A percentile compares a stretch with the other conserved stretches of the same genome.
These are phyloP conservation scores for Diplotaxis tenuifolia DNA, from an alignment of 345 rosid species.

Conservation along the genomic window DNA sequence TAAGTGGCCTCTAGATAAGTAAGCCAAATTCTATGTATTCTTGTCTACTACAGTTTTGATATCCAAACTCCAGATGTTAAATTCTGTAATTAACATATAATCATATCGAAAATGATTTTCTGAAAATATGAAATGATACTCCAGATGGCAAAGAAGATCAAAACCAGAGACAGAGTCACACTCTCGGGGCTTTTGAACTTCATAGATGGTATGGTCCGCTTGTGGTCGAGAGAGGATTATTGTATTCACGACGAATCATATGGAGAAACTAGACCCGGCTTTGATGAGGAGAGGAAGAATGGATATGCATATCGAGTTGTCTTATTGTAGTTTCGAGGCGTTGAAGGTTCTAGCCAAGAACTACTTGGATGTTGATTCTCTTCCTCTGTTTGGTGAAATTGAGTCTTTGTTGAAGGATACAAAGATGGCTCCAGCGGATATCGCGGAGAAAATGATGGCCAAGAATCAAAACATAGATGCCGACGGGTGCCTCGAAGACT, in stretches of 20 bases:
- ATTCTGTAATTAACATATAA: not conserved
- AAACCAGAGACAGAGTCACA: constrained; percentile 31
- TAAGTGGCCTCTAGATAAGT: too few species aligned
- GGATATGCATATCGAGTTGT: constrained; percentile 42
- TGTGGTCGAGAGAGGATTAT: constrained; percentile 40
- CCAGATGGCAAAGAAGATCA: not conserved
- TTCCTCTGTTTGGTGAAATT: constrained; percentile 28
- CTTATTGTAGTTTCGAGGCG: constrained; percentile 45
- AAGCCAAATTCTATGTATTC: not conserved
- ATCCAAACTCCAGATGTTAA: not conserved
- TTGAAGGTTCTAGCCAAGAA: constrained; percentile 42
- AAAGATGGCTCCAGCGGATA: constrained; percentile 43
- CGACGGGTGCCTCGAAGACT: constrained; percentile 27
- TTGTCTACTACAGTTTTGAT: not conserved
- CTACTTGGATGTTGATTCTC: constrained; percentile 38
- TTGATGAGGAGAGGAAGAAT: constrained; percentile 44
- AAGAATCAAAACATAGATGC: constrained; percentile 27
- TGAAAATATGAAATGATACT: not conserved
- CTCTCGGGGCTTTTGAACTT: constrained; percentile 42
- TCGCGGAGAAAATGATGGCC: constrained; percentile 43
- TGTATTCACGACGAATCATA: constrained; percentile 39
- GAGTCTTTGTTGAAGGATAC: constrained; percentile 29
- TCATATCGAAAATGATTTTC: not conserved
- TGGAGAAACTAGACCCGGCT: constrained; percentile 43
- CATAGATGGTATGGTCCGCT: constrained; percentile 46